Evolutionary conservation across 768 basidiomycete species (phyloP), one percentile per base, ranked within the genome.

Genomic region (Megacollybia marginata): DNA sequence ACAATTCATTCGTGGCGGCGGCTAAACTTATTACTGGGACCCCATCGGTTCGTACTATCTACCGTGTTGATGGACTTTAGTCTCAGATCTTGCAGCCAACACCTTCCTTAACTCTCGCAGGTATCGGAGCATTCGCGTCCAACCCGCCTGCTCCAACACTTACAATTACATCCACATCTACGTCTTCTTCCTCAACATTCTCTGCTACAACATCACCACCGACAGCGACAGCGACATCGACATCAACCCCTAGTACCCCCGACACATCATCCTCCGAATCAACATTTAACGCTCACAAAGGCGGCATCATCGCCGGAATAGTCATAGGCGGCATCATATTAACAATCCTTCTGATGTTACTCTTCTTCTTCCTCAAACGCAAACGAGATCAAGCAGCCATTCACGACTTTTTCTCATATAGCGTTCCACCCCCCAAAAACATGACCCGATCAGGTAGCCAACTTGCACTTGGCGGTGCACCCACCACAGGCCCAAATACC

Each of bases 231-330:
- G n/a, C 38, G 38, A 2, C 18, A 40, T 5, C 38, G n/a, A n/a
- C 38, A 8, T 19, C 38, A 40, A 40, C 38, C 38, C n/a, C n/a
- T 8, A 38, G 36, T 38, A 8, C 38, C 23, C 23, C 23, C 4
- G 23, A 28, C 23, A 3, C 23, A 3, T 28, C 13, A 40, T 15
- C 38, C 38, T 15, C 15, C 38, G 15, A 40, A 40, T 40, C 38
- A 15, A 15, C 38, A 2, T 40, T 40, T 40, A 5, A 40, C 15
- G 16, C 23, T n/a, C 28, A 32, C 18, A 19, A 49, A 18, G 28
- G 35, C n/a, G 55, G 49, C n/a, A 19, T 48, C 9, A 50, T 53
- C 33, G 42, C 47, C 40, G 55, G 55, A 13, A 51, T 32, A 7
- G 55, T 46, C 8, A 38, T 52, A 15, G 51, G 55, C 13, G 55